A percentile compares a stretch with the other conserved stretches of the same genome.
These are phyloP conservation scores for Wickerhamiella lipophila DNA, from an alignment of 805 yeast genomes.

Conservation along the genomic window DNA sequence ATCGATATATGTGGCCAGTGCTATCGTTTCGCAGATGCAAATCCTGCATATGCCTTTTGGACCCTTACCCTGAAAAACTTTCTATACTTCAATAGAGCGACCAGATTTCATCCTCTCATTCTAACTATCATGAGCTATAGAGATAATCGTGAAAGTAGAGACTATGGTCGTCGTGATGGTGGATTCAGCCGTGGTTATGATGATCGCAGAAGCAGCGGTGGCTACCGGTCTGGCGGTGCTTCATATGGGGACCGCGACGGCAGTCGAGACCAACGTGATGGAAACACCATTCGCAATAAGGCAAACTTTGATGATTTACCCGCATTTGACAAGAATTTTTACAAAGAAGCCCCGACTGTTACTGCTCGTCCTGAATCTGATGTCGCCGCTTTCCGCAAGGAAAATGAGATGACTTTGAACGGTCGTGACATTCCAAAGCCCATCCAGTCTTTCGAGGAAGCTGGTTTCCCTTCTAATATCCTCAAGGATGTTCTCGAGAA, in stretches of 20 bases:
- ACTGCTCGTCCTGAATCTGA: constrained; percentile 63
- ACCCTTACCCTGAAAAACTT: constrained; percentile 3
- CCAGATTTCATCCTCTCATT: background rate
- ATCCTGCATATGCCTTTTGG: background rate
- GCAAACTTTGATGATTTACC: constrained; percentile 72
- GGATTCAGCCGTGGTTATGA: constrained; percentile 2
- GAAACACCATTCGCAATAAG: background rate
- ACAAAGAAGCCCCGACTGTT: constrained; percentile 72
- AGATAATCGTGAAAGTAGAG: constrained; percentile 4
- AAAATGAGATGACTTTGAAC: constrained; percentile 69
- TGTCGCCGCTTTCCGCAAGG: constrained; percentile 60
- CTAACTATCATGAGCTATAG: background rate
- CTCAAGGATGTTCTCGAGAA: constrained; percentile 70
- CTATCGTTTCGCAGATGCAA: background rate
- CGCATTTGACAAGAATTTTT: constrained; percentile 88
- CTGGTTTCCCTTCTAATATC: constrained; percentile 94
- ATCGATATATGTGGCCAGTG: background rate
- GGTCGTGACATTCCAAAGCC: constrained; percentile 92
- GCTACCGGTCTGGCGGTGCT: constrained; percentile 7
- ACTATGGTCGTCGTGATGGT: constrained; percentile 5
- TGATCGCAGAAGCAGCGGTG: constrained; percentile 7
- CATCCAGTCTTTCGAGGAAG: constrained; percentile 83
- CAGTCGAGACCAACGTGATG: constrained; percentile 26
- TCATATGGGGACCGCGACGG: constrained; percentile 29
- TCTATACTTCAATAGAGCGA: background rate